Base-by-base conservation (phyloP, 2,329 filamentous ascomycete genomes). In the Dothistroma pini region DNA sequence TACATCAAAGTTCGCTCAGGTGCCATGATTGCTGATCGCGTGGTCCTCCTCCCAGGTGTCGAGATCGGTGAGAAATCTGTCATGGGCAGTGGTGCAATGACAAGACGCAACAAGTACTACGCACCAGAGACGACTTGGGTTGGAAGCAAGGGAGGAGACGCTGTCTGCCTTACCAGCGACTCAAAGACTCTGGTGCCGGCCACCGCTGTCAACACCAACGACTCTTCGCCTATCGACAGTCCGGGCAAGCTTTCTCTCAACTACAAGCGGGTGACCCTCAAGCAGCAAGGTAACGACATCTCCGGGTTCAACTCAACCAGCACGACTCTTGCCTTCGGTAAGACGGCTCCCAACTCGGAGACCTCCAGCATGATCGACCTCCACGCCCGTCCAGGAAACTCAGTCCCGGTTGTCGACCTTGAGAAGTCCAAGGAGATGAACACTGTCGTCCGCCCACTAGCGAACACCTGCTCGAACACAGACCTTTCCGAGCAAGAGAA, bases 11-110 rank as follows among this genome's bases (percentile, higher is more conserved):
- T 86, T 54, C 70, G 74, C 7, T 77, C 81, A 59, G 74, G 79
- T 1, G 78, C 81, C 21, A 85, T 85, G 83, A 79, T 85, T 60
- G 83, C 82, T 2, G 83, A 85, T 66, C 78, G 83, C 21, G 82
- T 83, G 1, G 77, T 79, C 2, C 73, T 84, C 16, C 75, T 82
- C 9, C 83, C 83, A 2, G 82, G 83, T 19, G 78, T 82, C 4
- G 73, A 74, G 4, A 71, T 85, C 32, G 83, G 80, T 2, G 73
- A 80, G 50, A 72, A 76, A 48, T 75, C 80, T 0, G 80, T 82
- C 16, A 78, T 85, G 70, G 83, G 83, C 1, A 83, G 81, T 29
- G 83, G 83, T 21, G 79, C 82, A 11, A 69, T 84, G 53, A 81
- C 82, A 0, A 74, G 75, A 16, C 75, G 82, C 4, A 76, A 78